Conservation (phyloP, 305 asterid species). For the Solanum hybrid region DNA sequence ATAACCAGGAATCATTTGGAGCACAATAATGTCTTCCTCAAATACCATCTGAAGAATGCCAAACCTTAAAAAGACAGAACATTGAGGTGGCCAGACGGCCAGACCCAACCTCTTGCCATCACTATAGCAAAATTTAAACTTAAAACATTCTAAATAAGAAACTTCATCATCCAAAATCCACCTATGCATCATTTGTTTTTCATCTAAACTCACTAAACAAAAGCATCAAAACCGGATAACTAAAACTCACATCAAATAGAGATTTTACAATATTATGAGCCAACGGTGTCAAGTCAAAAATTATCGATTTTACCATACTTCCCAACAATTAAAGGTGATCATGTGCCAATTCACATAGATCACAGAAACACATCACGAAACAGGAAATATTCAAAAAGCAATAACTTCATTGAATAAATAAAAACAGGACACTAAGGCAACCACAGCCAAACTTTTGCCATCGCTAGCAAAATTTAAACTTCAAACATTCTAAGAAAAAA, state of each 20-base stretch:
- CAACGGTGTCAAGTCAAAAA: background rate
- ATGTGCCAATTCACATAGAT: background rate
- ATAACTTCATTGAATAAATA: no score
- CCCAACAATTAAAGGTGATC: background rate
- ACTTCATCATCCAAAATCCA: background rate
- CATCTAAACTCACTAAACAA: background rate
- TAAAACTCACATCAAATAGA: background rate
- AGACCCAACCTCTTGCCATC: background rate
- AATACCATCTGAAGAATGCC: background rate
- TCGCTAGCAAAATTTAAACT: background rate
- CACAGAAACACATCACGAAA: background rate
- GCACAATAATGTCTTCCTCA: background rate
- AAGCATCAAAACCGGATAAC: background rate
- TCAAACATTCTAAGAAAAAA: background rate
- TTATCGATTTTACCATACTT: background rate
- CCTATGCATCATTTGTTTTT: background rate
- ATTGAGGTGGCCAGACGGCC: background rate
- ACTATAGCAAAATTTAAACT: slow-evolving; percentile 9
- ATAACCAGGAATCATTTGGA: background rate
- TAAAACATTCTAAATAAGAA: background rate
- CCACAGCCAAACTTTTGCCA: background rate
- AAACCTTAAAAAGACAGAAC: background rate
- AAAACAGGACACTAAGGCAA: background rate
- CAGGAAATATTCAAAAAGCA: background rate
- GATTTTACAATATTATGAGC: background rate